phyloP scores from a whole-genome alignment of 345 rosid species.

The Melaleuca quinquenervia region DNA sequence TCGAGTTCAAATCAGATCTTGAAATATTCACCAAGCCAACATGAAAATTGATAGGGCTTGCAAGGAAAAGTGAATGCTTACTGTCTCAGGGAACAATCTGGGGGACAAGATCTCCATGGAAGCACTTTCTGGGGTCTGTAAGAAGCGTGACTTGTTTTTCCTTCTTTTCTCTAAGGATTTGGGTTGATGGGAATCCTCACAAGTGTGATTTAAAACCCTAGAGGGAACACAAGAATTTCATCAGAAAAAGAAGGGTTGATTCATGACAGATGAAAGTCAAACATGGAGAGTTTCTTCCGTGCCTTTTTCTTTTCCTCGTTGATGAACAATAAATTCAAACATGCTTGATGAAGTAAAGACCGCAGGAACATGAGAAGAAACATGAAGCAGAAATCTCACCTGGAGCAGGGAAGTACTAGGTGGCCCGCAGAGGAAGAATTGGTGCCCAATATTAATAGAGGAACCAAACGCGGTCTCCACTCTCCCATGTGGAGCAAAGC shows the following conservation, averaged over 20 bases:
- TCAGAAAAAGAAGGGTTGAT: background rate
- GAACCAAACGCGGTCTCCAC: background rate
- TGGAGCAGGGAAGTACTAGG: accelerated
- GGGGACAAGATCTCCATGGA: slow-evolving; percentile 17
- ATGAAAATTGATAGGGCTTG: background rate
- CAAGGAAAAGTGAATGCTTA: background rate
- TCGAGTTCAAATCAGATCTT: background rate
- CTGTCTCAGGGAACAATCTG: slow-evolving; percentile 25
- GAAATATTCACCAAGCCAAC: background rate
- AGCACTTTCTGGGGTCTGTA: background rate
- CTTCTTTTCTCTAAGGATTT: background rate
- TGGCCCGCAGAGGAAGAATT: background rate
- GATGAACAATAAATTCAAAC: background rate
- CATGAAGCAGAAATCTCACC: background rate
- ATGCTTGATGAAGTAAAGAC: background rate
- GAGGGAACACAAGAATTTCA: background rate
- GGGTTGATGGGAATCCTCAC: background rate
- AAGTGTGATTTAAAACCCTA: background rate
- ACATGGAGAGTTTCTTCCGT: background rate
- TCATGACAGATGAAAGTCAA: background rate
- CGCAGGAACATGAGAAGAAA: background rate
- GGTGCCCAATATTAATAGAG: background rate
- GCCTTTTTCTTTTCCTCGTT: background rate
- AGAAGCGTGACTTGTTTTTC: background rate
- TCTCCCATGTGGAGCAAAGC: background rate